Percentiles rank a stretch among this genome's conserved stretches.
Evolutionary conservation across 495 filamentous ascomycete genomes (phyloP).

Genomic region (Aspergillus leporis): DNA sequence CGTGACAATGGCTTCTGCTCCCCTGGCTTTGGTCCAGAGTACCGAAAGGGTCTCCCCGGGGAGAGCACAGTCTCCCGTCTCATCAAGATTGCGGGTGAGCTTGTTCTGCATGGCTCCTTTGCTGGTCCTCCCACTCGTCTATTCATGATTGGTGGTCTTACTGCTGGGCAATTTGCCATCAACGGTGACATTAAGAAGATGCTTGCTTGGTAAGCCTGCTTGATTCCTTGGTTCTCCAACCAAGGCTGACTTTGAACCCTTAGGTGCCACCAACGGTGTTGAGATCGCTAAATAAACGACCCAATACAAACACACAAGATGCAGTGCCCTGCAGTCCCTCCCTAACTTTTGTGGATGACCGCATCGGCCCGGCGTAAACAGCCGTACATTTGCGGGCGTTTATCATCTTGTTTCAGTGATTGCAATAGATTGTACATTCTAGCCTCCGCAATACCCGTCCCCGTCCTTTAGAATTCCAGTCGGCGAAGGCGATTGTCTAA

Average conservation of each 20-base stretch:
- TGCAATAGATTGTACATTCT: too few species aligned
- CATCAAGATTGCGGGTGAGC: constrained; percentile 94
- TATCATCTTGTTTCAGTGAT: too few species aligned
- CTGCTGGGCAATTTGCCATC: constrained; percentile 95
- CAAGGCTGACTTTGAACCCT: constrained; percentile 23
- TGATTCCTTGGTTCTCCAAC: background rate
- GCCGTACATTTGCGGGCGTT: too few species aligned
- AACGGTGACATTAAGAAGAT: constrained; percentile 66
- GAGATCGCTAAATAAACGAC: constrained; percentile 71
- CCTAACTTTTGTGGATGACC: too few species aligned
- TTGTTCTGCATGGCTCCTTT: constrained; percentile 86
- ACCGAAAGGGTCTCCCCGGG: constrained; percentile 79
- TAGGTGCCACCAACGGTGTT: constrained; percentile 74
- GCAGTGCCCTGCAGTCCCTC: too few species aligned
- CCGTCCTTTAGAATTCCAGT: too few species aligned
- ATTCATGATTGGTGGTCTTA: constrained; percentile 74
- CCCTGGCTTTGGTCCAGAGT: too few species aligned
- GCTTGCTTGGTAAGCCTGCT: background rate
- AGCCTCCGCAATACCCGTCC: too few species aligned
- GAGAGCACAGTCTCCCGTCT: constrained; percentile 89
- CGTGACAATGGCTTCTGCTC: constrained; percentile 26
- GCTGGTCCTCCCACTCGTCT: constrained; percentile 90
- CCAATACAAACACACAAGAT: too few species aligned
- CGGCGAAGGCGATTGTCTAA: too few species aligned
- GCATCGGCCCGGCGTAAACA: too few species aligned